Base-by-base conservation (phyloP, 495 filamentous ascomycete species). In the Xylaria cubensis region DNA sequence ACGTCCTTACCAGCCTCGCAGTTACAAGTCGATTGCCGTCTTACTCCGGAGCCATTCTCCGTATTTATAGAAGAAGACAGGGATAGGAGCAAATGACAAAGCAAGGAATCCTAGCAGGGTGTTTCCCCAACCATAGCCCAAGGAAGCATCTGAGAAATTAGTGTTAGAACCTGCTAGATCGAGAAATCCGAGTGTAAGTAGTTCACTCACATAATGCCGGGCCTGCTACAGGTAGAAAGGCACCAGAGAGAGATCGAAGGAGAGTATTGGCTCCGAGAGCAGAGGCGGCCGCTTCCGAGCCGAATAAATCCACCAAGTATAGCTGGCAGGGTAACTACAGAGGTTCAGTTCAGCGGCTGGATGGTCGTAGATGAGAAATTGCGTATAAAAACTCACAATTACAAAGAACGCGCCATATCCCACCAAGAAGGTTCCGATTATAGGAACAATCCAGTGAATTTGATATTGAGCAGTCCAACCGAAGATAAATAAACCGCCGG, bases 291-390 rank as follows among this genome's bases (percentile, higher is more conserved):
- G 91, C 90, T 73, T 90, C 90, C 51, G 82, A 71, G 0, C 81
- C 78, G 74, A 87, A 90, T n/a, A 82, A 81, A 73, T 91, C 89
- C n/a, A 91, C 85, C 21, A 88, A 74, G 64, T 91, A 91, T 0
- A 85, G 87, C 65, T 84, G 83, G 53, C 87, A 81, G 6, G 83
- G 81, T 26, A 85, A 78, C 61, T 64, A 26, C 13, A 4, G 3
- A 46, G 19, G 19, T 21, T 51, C 21, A 17, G 19, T 9, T 64
- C 19, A 64, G 58, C 58, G 34, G 58, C n/a, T 63, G 9, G 9
- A 15, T 44, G 24, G 15, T 19, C 7, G 26, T 42, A 4, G 1
- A 44, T 42, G 21, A 51, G 10, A 26, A 26, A 29, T 26, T 6
- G 29, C 26, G 32, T 29, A 7, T 6, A 42, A 1, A 64, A 46